Base-by-base conservation (phyloP, 306 rosid genomes). In the Spatholobus suberectus region DNA sequence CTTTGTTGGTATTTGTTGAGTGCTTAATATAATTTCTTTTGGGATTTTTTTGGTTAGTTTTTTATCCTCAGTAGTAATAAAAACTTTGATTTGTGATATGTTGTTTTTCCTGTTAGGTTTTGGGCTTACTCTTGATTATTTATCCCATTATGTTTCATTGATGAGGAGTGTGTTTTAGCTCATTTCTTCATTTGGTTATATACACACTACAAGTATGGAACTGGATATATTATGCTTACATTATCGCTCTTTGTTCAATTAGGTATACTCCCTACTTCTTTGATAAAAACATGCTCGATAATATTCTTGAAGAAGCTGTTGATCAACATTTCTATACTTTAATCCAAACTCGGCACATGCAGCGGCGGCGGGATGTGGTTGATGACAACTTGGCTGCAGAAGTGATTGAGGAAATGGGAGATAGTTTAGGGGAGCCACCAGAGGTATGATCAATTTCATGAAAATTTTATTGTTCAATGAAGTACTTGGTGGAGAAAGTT, bases 241-340 rank as follows among this genome's bases (percentile, higher is more conserved):
- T 67, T 47, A 23, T 81, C 78, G 41, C 52, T 67, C 49, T 86
- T 89, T 87, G 43, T 78, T 86, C 62, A 76, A 52, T 80, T 91
- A 96, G 99, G 98, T 96, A 96, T 81, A 94, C 98, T 57, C 99
- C 99, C 54, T 96, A 94, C 89, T 96, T 96, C 86, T 94, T 96
- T 77, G 99, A 96, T 87, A 96, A 96, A 87, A 86, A 83, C 82
- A 90, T 91, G 92, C 98, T 96, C 54, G 99, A 96, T 88, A 90
- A 94, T 89, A 94, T 94, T 88, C 99, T 96, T 82, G 98, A 96
- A 90, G 98, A 94, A 81, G 95, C 99, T 63, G 98, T 94, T 70
- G 99, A 96, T 87, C 98, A 92, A 82, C 98, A 94, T 86, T 96
- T 96, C 91, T 92, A 94, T 82, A 78, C 92, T 73, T 86, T 96